Percentiles rank a stretch among this genome's conserved stretches.
These are phyloP conservation scores for Fusarium sp. DNA, from an alignment of 2,329 filamentous ascomycete species.

Conservation along the genomic window DNA sequence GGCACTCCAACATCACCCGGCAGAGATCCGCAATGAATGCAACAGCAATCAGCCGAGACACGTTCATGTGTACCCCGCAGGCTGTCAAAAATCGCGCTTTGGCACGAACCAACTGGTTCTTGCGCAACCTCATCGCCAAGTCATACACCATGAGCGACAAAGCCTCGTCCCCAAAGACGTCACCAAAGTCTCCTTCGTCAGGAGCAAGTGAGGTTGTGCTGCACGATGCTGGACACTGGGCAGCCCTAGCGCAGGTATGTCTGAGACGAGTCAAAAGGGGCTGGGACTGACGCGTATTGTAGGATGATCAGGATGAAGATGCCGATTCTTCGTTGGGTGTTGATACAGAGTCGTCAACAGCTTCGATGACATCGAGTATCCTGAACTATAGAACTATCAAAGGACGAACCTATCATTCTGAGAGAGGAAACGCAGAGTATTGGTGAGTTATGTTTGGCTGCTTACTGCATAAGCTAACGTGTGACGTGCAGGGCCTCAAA, in stretches of 20 bases:
- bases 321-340: background rate
- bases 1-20: background rate
- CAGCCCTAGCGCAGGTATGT: background rate
- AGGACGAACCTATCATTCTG: background rate
- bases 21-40: background rate
- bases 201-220: background rate
- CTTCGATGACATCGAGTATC: background rate
- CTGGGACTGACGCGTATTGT: background rate
- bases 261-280: fast-evolving
- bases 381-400: background rate
- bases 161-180: background rate
- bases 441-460: background rate
- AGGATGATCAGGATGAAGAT: background rate
- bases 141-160: background rate
- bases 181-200: background rate
- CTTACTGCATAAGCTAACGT: background rate
- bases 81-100: background rate
- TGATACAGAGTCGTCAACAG: background rate
- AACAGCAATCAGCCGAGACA: background rate
- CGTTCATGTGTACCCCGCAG: background rate
- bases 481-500: background rate
- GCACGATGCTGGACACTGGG: constrained; percentile 10
- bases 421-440: background rate
- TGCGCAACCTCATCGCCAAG: background rate
- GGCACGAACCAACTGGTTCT: background rate